phyloP scores from a whole-genome alignment of 2,329 filamentous ascomycete species.

The Phoma herbarum region DNA sequence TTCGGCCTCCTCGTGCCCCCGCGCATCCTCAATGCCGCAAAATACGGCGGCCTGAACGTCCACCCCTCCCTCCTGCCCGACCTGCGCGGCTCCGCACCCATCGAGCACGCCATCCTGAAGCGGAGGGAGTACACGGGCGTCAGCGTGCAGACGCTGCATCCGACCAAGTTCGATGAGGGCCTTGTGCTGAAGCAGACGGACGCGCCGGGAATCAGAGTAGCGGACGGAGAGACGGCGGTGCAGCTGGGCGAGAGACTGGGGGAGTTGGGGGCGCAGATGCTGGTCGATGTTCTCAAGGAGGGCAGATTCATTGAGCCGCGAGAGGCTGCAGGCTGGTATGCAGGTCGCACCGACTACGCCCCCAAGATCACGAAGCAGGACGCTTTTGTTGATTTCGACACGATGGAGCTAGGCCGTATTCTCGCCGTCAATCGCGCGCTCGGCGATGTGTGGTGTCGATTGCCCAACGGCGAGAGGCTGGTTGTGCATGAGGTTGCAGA shows the following conservation, averaged over 20 bases:
- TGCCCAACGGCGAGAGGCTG: conserved; percentile 41
- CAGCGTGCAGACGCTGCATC: conserved; percentile 86
- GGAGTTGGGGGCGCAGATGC: conserved; percentile 72
- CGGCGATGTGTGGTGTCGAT: conserved; percentile 70
- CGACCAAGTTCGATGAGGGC: conserved; percentile 79
- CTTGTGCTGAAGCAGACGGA: conserved; percentile 73
- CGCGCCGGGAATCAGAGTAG: conserved; percentile 62
- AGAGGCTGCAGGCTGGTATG: conserved; percentile 47
- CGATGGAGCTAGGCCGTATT: conserved; percentile 65
- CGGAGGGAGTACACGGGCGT: conserved; percentile 72
- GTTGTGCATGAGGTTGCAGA: conserved; percentile 33
- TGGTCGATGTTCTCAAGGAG: conserved; percentile 70
- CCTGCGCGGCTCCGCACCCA: conserved; percentile 83
- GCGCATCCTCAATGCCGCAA: conserved; percentile 72
- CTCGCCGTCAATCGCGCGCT: conserved; percentile 66
- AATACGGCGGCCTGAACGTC: conserved; percentile 90
- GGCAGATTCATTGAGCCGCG: conserved; percentile 72
- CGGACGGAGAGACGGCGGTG: conserved; percentile 58
- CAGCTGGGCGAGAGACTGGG: conserved; percentile 65
- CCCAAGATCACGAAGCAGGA: conserved; percentile 76
- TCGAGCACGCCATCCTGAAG: conserved; percentile 82
- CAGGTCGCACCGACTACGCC: conserved; percentile 62
- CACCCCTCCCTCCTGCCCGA: conserved; percentile 92
- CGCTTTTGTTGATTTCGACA: conserved; percentile 67
- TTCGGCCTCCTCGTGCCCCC: conserved; percentile 90